These are phyloP conservation scores for Candida sojae DNA, from an alignment of 1,139 yeast species.

Conservation along the genomic window DNA sequence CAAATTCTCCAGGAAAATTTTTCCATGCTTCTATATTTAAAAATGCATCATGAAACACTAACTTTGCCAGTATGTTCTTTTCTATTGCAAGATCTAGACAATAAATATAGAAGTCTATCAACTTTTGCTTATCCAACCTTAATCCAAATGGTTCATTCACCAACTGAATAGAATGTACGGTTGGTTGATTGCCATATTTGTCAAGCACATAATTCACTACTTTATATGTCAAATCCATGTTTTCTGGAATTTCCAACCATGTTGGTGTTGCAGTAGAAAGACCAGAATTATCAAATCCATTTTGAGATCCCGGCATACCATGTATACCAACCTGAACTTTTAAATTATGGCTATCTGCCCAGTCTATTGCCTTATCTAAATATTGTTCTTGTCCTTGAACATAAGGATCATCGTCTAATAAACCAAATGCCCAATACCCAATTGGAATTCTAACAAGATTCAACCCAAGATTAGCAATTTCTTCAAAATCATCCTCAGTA, in stretches of 20 bases:
- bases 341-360: constrained; percentile 21
- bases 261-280: constrained; percentile 14
- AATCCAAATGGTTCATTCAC: constrained; percentile 27
- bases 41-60: constrained; percentile 26
- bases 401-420: constrained; percentile 22
- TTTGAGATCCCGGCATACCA: constrained; percentile 32
- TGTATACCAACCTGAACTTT: constrained; percentile 26
- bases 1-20: constrained; percentile 16
- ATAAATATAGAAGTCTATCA: constrained; percentile 17
- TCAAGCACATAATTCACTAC: constrained; percentile 20
- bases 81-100: constrained; percentile 14
- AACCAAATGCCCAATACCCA: constrained; percentile 30
- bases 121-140: constrained; percentile 16
- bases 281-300: constrained; percentile 32
- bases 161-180: constrained; percentile 21
- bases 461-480: constrained; percentile 20
- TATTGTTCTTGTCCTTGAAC: constrained; percentile 25
- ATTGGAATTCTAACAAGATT: constrained; percentile 27
- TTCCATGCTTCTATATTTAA: constrained; percentile 23
- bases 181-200: constrained; percentile 20
- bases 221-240: constrained; percentile 17
- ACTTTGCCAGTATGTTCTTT: constrained; percentile 13
- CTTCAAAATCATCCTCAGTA: constrained; percentile 20
- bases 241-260: constrained; percentile 17
- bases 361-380: constrained; percentile 23